A percentile compares a stretch with the other conserved stretches of the same genome.
phyloP scores from a whole-genome alignment of 805 yeast genomes.

The Ascoidea asiatica region DNA sequence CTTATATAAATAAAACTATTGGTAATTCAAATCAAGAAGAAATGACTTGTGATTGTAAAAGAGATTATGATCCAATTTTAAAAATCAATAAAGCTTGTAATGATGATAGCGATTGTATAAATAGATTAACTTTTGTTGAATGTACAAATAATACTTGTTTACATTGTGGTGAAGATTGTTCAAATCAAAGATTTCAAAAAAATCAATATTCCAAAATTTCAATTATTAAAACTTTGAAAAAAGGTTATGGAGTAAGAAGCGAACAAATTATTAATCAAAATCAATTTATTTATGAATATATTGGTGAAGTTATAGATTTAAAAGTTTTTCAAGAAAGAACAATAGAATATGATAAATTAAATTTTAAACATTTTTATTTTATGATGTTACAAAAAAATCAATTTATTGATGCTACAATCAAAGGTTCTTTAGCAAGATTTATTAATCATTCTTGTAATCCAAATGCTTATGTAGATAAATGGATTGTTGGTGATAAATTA shows the following conservation, averaged over 20 bases:
- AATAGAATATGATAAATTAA: conserved; percentile 55
- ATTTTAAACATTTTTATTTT: conserved; percentile 76
- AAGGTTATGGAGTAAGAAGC: conserved; percentile 87
- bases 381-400: conserved; percentile 93
- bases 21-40: conserved; percentile 72
- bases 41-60: conserved; percentile 85
- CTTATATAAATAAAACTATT: conserved; percentile 44
- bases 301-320: conserved; percentile 89
- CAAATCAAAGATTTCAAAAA: conserved; percentile 79
- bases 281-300: conserved; percentile 79
- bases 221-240: conserved; percentile 68
- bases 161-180: conserved; percentile 66
- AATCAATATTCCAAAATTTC: conserved; percentile 62
- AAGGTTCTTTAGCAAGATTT: conserved; percentile 82
- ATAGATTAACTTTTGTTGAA: conserved; percentile 83
- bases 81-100: conserved; percentile 74
- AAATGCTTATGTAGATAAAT: conserved; percentile 88
- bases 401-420: conserved; percentile 86
- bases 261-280: conserved; percentile 40
- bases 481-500: conserved; percentile 87
- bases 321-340: conserved; percentile 58
- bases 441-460: conserved; percentile 94
- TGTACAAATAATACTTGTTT: conserved; percentile 59
- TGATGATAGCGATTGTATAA: conserved; percentile 80
- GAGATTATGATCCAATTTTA: conserved; percentile 26